Conservation (phyloP, 805 yeast species). For the Jamesozyma lodderae region DNA sequence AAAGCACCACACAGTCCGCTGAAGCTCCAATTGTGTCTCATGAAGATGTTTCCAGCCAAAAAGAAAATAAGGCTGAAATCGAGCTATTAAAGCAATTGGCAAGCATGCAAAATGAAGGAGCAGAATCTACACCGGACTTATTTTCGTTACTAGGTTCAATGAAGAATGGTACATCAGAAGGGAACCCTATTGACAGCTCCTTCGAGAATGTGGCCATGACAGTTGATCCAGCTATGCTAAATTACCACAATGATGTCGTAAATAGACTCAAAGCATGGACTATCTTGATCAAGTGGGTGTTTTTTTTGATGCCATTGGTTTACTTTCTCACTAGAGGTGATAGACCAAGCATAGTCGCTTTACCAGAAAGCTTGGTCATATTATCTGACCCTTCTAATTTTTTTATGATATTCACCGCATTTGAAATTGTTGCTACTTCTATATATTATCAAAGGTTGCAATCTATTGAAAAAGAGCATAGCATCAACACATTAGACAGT, state of each 20-base stretch:
- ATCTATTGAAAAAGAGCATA: constrained; percentile 19
- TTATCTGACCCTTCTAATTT: constrained; percentile 24
- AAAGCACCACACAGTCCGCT: neutral
- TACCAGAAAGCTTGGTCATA: constrained; percentile 3
- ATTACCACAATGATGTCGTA: constrained; percentile 23
- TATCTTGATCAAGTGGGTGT: constrained; percentile 27
- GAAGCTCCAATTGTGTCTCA: neutral
- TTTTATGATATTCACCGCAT: constrained; percentile 27
- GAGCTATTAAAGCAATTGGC: constrained; percentile 25
- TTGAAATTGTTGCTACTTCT: constrained; percentile 29
- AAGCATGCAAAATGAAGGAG: constrained; percentile 14
- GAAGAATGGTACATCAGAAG: constrained; percentile 9
- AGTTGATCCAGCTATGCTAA: constrained; percentile 20
- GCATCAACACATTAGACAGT: constrained; percentile 22
- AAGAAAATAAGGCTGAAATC: constrained; percentile 14
- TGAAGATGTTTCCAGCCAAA: neutral
- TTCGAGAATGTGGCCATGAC: constrained; percentile 6
- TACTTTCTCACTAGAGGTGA: constrained; percentile 19
- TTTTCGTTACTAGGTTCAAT: constrained; percentile 18
- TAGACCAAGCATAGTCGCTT: constrained; percentile 3
- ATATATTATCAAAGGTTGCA: constrained; percentile 25
- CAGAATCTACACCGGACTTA: constrained; percentile 18
- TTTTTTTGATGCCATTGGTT: constrained; percentile 24
- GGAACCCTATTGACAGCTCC: constrained; percentile 1
- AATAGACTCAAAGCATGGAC: constrained; percentile 26